Evolutionary conservation across 2,329 filamentous ascomycete genomes (phyloP).

Genomic region (Diaporthe velutina): DNA sequence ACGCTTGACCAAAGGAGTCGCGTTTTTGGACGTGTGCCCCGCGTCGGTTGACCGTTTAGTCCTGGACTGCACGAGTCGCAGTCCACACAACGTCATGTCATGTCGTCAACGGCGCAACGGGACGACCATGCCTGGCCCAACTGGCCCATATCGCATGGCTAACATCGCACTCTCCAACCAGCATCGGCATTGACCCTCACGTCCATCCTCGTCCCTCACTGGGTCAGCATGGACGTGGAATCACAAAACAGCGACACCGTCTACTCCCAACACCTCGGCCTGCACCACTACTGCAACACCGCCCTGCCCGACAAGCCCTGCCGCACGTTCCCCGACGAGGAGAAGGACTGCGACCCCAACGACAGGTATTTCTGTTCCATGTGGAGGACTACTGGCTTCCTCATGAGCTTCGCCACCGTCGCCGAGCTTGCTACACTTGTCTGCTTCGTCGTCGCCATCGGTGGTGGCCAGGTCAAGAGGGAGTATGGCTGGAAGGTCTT

Average conservation of each 20-base stretch:
- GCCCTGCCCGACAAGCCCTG: conserved; percentile 67
- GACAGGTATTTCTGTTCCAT: conserved; percentile 87
- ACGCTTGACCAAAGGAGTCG: not conserved
- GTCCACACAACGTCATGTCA: conserved; percentile 18
- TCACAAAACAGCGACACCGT: conserved; percentile 58
- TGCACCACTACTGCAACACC: conserved; percentile 85
- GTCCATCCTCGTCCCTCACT: conserved; percentile 77
- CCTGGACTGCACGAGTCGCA: conserved; percentile 17
- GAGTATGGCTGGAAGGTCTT: conserved; percentile 87
- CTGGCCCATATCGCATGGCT: conserved; percentile 43
- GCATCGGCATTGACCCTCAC: conserved; percentile 79
- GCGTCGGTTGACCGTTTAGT: not conserved
- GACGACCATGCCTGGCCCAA: not conserved
- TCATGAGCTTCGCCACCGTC: conserved; percentile 86
- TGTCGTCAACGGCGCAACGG: not conserved
- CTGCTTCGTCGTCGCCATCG: conserved; percentile 81
- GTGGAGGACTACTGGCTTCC: conserved; percentile 90
- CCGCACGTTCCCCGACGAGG: conserved; percentile 74
- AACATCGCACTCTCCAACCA: conserved; percentile 52
- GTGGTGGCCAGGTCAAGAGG: conserved; percentile 83
- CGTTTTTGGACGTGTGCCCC: conserved; percentile 1
- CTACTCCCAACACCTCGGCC: conserved; percentile 75
- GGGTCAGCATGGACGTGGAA: conserved; percentile 75
- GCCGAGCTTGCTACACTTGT: conserved; percentile 85
- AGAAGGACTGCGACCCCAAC: conserved; percentile 73